These are phyloP conservation scores for Verbascum thapsus DNA, from an alignment of 257 asterid species.

Conservation along the genomic window DNA sequence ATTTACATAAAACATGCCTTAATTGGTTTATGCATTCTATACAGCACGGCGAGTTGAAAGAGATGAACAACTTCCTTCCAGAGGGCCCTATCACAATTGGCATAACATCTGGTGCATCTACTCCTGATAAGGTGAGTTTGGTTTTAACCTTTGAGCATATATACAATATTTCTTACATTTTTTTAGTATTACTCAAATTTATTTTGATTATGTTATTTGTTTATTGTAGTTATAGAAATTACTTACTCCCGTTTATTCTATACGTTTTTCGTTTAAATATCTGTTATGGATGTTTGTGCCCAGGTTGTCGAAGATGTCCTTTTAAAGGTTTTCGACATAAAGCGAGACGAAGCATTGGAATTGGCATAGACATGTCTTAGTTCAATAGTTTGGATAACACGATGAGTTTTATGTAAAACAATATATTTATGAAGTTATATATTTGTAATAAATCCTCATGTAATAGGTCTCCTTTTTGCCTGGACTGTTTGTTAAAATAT, in stretches of 20 bases:
- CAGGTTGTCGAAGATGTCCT: constrained; percentile 93
- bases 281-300: constrained; percentile 23
- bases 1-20: constrained; percentile 1
- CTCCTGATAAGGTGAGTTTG: constrained; percentile 88
- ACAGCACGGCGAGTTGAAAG: constrained; percentile 98
- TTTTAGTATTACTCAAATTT: background rate
- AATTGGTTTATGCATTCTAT: constrained; percentile 6
- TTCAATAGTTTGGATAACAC: too few species aligned
- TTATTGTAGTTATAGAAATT: too few species aligned
- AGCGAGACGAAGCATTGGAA: constrained; percentile 73
- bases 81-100: constrained; percentile 90
- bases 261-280: too few species aligned
- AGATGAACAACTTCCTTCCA: constrained; percentile 86
- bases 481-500: too few species aligned
- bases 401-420: too few species aligned
- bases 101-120: constrained; percentile 97
- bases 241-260: background rate
- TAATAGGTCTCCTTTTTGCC: too few species aligned
- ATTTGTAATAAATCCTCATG: too few species aligned
- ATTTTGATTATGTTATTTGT: too few species aligned
- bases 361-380: constrained; percentile 45
- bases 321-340: constrained; percentile 65
- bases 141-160: background rate
- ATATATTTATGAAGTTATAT: too few species aligned
- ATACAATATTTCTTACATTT: background rate